These are phyloP conservation scores for Saccharomycopsis selenospora DNA, from an alignment of 805 yeast species.

Conservation along the genomic window DNA sequence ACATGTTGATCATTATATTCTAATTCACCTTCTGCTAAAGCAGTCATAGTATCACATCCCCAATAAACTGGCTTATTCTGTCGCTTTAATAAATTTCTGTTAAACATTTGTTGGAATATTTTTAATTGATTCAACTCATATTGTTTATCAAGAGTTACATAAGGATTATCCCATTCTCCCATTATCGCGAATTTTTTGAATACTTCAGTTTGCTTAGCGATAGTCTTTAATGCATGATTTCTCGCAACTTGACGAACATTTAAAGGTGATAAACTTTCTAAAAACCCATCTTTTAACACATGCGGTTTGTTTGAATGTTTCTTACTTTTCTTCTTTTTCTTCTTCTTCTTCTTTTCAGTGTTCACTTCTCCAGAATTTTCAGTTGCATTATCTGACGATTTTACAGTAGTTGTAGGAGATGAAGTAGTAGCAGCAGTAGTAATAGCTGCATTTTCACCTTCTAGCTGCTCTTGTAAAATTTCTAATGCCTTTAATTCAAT, in stretches of 20 bases:
- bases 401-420: too few relatives aligned
- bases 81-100: conserved; percentile 63
- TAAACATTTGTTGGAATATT: conserved; percentile 59
- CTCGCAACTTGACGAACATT: conserved; percentile 62
- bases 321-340: conserved; percentile 19
- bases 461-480: conserved; percentile 32
- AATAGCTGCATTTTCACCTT: too few relatives aligned
- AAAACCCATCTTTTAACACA: neutral
- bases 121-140: conserved; percentile 72
- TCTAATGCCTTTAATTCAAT: conserved; percentile 81
- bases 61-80: conserved; percentile 95
- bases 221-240: conserved; percentile 61
- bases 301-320: neutral
- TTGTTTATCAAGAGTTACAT: conserved; percentile 60
- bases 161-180: conserved; percentile 73
- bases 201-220: conserved; percentile 51
- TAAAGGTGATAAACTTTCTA: conserved; percentile 25
- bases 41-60: conserved; percentile 92
- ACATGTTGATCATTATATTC: conserved; percentile 72
- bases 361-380: conserved; percentile 13
- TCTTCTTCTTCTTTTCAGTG: conserved; percentile 26
- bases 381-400: neutral
- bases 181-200: conserved; percentile 71
- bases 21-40: conserved; percentile 92
- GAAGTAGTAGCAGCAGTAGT: too few relatives aligned